A percentile compares a stretch with the other conserved stretches of the same genome.
These are phyloP conservation scores for Podaxis carcinomalis DNA, from an alignment of 768 basidiomycete genomes.

Conservation along the genomic window DNA sequence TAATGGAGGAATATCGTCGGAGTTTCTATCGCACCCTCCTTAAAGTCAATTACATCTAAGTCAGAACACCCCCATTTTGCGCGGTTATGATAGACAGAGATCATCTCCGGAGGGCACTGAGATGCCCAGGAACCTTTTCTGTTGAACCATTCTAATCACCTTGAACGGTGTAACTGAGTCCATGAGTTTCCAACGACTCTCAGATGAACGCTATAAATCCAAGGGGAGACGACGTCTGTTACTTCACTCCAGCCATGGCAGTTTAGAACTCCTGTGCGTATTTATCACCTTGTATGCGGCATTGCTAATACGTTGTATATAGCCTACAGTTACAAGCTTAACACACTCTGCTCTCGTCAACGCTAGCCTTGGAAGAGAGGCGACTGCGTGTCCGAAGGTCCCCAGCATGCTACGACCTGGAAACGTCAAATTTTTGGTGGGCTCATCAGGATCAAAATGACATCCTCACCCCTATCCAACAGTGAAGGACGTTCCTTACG, in stretches of 20 bases:
- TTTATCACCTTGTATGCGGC: not conserved
- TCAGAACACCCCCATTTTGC: no score
- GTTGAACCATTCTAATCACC: not conserved
- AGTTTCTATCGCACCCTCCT: no score
- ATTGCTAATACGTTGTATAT: not conserved
- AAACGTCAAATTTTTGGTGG: not conserved
- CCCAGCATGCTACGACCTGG: not conserved
- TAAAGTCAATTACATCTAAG: no score
- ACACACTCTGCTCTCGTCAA: not conserved
- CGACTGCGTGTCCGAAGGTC: not conserved
- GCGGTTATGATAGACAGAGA: not conserved
- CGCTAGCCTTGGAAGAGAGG: not conserved
- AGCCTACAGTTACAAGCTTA: slow-evolving; percentile 2
- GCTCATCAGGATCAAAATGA: not conserved
- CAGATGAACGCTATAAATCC: not conserved
- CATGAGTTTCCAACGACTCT: not conserved
- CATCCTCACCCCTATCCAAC: no score
- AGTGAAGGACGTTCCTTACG: not conserved
- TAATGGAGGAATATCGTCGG: no score
- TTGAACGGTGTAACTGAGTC: not conserved
- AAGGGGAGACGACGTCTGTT: not conserved
- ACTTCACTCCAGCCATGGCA: not conserved
- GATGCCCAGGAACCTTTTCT: not conserved
- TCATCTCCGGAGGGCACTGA: not conserved
- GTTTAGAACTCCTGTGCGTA: not conserved